Percentiles rank a stretch among this genome's conserved stretches.
These are phyloP conservation scores for Penicillium atrosanguineum DNA, from an alignment of 495 filamentous ascomycete genomes.

Conservation along the genomic window DNA sequence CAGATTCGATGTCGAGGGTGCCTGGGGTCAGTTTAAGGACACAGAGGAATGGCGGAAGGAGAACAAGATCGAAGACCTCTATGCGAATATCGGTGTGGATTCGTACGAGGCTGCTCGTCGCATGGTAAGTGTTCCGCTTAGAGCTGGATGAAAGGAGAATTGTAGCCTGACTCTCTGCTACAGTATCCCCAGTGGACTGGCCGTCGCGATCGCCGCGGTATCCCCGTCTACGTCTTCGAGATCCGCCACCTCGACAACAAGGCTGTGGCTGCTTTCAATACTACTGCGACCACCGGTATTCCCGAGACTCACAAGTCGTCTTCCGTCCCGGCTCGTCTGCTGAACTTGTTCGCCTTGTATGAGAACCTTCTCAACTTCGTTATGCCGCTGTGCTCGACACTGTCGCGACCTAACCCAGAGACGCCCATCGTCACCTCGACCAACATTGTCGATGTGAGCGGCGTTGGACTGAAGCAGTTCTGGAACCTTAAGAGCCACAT, in stretches of 20 bases:
- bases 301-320: conserved; percentile 55
- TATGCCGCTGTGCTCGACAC: conserved; percentile 73
- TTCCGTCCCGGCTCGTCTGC: conserved; percentile 59
- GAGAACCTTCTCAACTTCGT: conserved; percentile 87
- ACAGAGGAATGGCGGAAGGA: conserved; percentile 85
- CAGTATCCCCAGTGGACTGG: conserved; percentile 95
- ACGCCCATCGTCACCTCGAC: conserved; percentile 82
- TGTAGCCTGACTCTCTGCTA: neutral
- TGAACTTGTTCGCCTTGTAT: conserved; percentile 83
- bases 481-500: conserved; percentile 90
- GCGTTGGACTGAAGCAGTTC: conserved; percentile 83
- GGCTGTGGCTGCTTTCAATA: conserved; percentile 72
- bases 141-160: neutral
- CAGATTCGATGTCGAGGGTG: conserved; percentile 67
- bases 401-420: conserved; percentile 66
- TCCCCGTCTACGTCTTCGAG: conserved; percentile 86
- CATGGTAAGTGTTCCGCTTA: conserved; percentile 53
- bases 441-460: conserved; percentile 85
- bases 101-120: conserved; percentile 76
- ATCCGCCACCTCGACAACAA: conserved; percentile 79
- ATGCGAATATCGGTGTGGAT: conserved; percentile 74
- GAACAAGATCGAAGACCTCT: conserved; percentile 70
- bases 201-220: conserved; percentile 79
- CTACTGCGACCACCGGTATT: conserved; percentile 53
- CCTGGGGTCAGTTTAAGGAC: conserved; percentile 80